Evolutionary conservation across 306 rosid genomes (phyloP).

Genomic region (Hippophae rhamnoides): DNA sequence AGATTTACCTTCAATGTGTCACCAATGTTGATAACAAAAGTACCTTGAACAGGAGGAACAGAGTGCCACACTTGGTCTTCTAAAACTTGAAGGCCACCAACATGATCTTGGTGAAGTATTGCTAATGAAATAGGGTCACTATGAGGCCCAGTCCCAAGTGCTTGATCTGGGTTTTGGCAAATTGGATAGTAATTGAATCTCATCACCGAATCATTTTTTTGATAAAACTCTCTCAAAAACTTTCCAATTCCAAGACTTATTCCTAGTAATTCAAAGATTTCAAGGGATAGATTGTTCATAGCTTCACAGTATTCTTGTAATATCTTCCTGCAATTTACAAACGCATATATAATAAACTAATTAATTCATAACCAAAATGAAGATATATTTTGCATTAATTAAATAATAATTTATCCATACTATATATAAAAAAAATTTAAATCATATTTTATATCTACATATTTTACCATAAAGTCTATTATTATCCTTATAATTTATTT

Average conservation of each 20-base stretch:
- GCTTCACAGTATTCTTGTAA: background rate
- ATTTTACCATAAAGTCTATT: no score
- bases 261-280: slow-evolving; percentile 1
- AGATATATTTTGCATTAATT: background rate
- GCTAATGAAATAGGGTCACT: slow-evolving; percentile 6
- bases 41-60: background rate
- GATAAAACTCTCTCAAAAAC: background rate
- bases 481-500: no score
- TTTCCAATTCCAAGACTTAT: background rate
- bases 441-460: no score
- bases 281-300: background rate
- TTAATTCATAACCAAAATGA: background rate
- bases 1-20: slow-evolving; percentile 6
- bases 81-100: slow-evolving; percentile 8
- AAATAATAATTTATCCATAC: background rate
- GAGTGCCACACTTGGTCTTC: background rate
- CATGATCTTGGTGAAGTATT: slow-evolving; percentile 7
- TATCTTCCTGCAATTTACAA: background rate
- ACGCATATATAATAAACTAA: background rate
- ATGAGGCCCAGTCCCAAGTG: background rate
- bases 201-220: slow-evolving; percentile 1
- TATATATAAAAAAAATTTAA: no score
- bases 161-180: slow-evolving; percentile 1
- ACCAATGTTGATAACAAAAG: slow-evolving; percentile 9
- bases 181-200: slow-evolving; percentile 5